Base-by-base conservation (phyloP, 352 stramenopile species). In the Pythium sukuiense region DNA sequence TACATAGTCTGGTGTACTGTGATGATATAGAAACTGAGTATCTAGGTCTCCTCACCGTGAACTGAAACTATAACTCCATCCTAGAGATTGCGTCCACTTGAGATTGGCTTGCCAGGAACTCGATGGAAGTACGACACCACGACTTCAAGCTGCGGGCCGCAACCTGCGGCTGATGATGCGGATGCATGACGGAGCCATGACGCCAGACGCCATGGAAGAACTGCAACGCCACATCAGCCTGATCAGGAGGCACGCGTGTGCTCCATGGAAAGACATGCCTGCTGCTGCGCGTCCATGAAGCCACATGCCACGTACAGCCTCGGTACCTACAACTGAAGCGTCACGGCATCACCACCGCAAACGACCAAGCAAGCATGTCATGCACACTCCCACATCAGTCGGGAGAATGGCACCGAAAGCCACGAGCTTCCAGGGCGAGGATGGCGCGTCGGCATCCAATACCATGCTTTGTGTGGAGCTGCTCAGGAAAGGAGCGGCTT, bases 131-230 rank as follows among this genome's bases (percentile, higher is more conserved):
- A 30, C 45, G n/a, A 52, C 8, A 6, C n/a, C 45, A 29, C 45
- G 20, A 52, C 45, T 49, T 49, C 14, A 49, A 49, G 41, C 2
- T 16, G 37, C 37, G 37, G 52, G 20, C 20, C 20, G 20, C 20
- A 24, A 0, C 20, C 20, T 24, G 20, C 20, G 20, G 20, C 20
- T 24, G 20, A 46, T 56, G 29, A 39, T 9, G 50, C 26, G 27
- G n/a, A 53, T 53, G 45, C 12, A 27, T 18, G 18, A 8, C 30
- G 48, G 27, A 55, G 48, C 41, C 29, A 67, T 52, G 35, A 53
- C 62, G 54, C 54, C 54, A 69, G 54, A 43, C 43, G 62, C 54
- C 62, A 53, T 63, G 55, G 54, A 69, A 69, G 62, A 69, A 69
- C 37, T 41, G 13, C 24, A 35, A 52, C 52, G n/a, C 50, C n/a